A percentile compares a stretch with the other conserved stretches of the same genome.
These are phyloP conservation scores for Orbilia javanica DNA, from an alignment of 2,329 filamentous ascomycete genomes.

Conservation along the genomic window DNA sequence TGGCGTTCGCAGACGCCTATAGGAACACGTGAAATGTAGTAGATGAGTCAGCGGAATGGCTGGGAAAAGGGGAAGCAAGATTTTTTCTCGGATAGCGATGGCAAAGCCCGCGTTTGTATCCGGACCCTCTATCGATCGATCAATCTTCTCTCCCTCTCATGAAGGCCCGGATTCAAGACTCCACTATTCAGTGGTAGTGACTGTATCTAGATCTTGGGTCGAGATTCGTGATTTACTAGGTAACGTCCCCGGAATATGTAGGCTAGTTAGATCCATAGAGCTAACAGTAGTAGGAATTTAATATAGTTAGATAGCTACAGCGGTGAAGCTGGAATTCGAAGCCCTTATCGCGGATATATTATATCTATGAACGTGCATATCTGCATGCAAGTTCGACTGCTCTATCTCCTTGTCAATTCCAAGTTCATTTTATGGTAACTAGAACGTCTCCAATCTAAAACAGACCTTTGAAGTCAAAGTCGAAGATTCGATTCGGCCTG, in stretches of 20 bases:
- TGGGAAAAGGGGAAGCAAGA: slow-evolving; percentile 25
- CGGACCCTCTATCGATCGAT: slow-evolving; percentile 9
- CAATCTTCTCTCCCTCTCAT: neutral
- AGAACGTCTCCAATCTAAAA: no score
- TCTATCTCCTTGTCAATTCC: no score
- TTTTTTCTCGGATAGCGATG: slow-evolving; percentile 25
- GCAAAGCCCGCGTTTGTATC: slow-evolving; percentile 6
- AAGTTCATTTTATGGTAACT: no score
- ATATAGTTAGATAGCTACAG: neutral
- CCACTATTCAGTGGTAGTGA: neutral
- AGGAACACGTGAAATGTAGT: slow-evolving; percentile 37
- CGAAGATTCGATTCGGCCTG: no score
- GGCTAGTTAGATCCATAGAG: neutral
- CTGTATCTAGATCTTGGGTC: neutral
- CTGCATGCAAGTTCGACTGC: no score
- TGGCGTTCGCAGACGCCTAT: slow-evolving; percentile 46
- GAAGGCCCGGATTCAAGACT: neutral
- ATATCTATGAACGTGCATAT: no score
- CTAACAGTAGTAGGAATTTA: neutral
- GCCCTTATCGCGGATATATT: no score
- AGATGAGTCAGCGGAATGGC: slow-evolving; percentile 39
- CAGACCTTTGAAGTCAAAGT: no score
- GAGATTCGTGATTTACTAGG: neutral
- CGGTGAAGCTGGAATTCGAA: neutral
- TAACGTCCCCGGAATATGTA: neutral